Evolutionary conservation across 1,284 basidiomycete genomes (phyloP), one percentile per base, ranked within the genome.

Genomic region (Neonothopanus nambi): DNA sequence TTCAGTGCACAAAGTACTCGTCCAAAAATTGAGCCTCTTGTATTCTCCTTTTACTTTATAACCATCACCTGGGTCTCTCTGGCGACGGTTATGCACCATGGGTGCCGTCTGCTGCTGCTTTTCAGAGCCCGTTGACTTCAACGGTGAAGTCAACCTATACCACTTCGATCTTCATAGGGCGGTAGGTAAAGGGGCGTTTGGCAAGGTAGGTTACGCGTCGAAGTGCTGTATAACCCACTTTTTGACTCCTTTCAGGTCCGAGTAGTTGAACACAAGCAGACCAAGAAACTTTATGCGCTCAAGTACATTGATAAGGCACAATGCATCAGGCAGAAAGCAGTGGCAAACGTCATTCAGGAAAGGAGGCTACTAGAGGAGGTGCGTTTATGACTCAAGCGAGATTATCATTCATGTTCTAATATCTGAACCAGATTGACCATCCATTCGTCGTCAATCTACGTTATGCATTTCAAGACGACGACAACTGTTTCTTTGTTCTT

Each of bases 391-490:
- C 12, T 15, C 28, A 11, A 33, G 20, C 28, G 18, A 20, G 9
- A 7, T 20, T 18, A 8, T 37, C 15, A 23, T 39, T 13, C 2
- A 17, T 20, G 9, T 13, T 28, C 35, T 24, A 24, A 20, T 17
- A 9, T n/a, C 12, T 7, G 23, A 30, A 12, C 15, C 59, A 96
- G 92, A 91, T 98, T 65, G 93, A 98, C 70, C 93, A 95, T 63
- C 87, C 93, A 15, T 98, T 96, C 67, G 79, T 97, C 42, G 94
- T 95, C 61, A 98, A 98, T 70, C 67, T 98, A 64, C 88, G 95
- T 40, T 98, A 97, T 68, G 95, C 95, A 2, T 98, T 98, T 69
- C 95, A 98, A 70, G 95, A 98, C 66, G 95, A 98, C 65, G 91
- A 95, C 65, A 98, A 97, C 68, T 94, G 95, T 66, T 98, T 98